A percentile compares a stretch with the other conserved stretches of the same genome.
Evolutionary conservation across 164 flowering plant species (phyloP).

Genomic region (Nymphaea thermarum): DNA sequence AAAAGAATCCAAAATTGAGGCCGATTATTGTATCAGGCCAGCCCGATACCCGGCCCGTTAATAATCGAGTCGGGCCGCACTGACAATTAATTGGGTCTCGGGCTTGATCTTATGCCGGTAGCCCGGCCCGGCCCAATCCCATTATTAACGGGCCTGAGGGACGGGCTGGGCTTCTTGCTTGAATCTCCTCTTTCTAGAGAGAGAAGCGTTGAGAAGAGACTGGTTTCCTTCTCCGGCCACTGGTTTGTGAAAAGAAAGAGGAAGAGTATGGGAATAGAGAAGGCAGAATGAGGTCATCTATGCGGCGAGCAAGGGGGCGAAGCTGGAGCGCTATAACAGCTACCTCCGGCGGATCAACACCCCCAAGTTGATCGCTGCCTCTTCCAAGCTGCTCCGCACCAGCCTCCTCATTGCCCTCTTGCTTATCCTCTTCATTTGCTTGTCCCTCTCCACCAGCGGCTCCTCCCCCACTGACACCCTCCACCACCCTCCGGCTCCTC

Average conservation of each 20-base stretch:
- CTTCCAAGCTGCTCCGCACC: conserved; percentile 68
- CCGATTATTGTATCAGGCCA: no score
- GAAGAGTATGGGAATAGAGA: neutral
- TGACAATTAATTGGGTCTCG: no score
- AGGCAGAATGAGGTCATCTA: conserved; percentile 6
- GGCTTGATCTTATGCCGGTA: no score
- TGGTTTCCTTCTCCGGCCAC: neutral
- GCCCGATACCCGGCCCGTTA: no score
- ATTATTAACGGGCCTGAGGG: no score
- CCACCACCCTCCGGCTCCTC: no score
- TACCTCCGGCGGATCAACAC: conserved; percentile 58
- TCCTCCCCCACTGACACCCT: conserved; percentile 7
- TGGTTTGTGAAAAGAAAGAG: neutral
- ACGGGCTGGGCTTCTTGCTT: no score
- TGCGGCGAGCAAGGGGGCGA: conserved; percentile 34
- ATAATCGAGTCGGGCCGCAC: no score
- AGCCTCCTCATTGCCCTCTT: conserved; percentile 56
- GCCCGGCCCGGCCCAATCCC: no score
- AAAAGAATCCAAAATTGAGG: no score
- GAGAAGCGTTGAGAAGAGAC: neutral
- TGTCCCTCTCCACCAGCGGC: conserved; percentile 25
- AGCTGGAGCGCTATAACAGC: conserved; percentile 79
- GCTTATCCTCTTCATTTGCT: conserved; percentile 58
- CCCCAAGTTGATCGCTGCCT: conserved; percentile 61
- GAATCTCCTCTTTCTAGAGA: neutral